These are phyloP conservation scores for Teunomyces gatunensis DNA, from an alignment of 805 yeast species.

Conservation along the genomic window DNA sequence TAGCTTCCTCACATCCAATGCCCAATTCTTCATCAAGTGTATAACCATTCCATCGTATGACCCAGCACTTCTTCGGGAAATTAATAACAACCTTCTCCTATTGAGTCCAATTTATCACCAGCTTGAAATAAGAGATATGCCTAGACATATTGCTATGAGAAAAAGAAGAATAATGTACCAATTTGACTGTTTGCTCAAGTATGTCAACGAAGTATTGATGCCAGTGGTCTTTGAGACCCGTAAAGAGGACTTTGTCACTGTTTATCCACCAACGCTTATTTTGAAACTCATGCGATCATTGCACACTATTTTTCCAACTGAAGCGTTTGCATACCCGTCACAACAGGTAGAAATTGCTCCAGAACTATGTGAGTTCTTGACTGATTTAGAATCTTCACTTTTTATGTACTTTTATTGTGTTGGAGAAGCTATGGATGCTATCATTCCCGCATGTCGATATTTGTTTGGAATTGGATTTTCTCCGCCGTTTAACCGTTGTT, in stretches of 20 bases:
- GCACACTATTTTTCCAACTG: slow-evolving; percentile 19
- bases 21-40: slow-evolving; percentile 13
- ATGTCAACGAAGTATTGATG: slow-evolving; percentile 14
- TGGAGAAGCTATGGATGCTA: slow-evolving; percentile 20
- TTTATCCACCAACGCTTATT: slow-evolving; percentile 17
- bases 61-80: slow-evolving; percentile 7
- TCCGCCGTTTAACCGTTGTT: slow-evolving; percentile 13
- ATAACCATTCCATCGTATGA: slow-evolving; percentile 13
- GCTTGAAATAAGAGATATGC: background rate
- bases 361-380: slow-evolving; percentile 10
- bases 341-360: background rate
- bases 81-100: slow-evolving; percentile 2
- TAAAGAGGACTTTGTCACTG: slow-evolving; percentile 14
- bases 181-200: slow-evolving; percentile 15
- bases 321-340: slow-evolving; percentile 9
- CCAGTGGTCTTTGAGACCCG: slow-evolving; percentile 14
- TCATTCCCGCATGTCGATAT: slow-evolving; percentile 21
- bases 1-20: slow-evolving; percentile 7
- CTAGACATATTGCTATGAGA: background rate
- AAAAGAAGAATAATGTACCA: slow-evolving; percentile 7
- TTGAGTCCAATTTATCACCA: background rate
- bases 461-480: slow-evolving; percentile 20
- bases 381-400: slow-evolving; percentile 18
- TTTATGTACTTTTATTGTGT: slow-evolving; percentile 21
- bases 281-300: slow-evolving; percentile 19